These are phyloP conservation scores for Coemansia sp. DNA, from an alignment of 192 early-diverging fungal genomes.

Conservation along the genomic window DNA sequence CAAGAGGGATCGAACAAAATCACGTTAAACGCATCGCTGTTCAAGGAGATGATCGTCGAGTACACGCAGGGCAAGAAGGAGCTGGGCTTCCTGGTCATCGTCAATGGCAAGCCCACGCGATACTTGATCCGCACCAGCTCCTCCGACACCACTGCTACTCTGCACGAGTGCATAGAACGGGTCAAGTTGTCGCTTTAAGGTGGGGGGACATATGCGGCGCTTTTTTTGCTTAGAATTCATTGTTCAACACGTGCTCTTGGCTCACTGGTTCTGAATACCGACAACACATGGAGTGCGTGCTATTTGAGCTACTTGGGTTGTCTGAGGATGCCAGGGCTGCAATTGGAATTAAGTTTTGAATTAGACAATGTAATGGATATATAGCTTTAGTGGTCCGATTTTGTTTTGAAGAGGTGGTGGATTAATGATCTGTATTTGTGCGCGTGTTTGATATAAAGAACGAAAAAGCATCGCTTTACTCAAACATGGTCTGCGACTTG, in stretches of 20 bases:
- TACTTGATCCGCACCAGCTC: slow-evolving; percentile 30
- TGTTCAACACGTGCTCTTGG: no score
- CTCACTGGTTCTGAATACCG: no score
- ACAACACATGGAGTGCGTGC: no score
- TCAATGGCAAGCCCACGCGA: slow-evolving; percentile 34
- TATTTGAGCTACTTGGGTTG: no score
- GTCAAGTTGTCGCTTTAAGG: not conserved
- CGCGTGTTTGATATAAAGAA: no score
- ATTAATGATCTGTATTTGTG: no score
- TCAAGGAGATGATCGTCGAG: slow-evolving; percentile 46
- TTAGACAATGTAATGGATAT: no score
- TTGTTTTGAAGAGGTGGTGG: no score
- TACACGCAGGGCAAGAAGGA: slow-evolving; percentile 39
- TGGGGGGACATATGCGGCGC: no score
- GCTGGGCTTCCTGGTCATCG: slow-evolving; percentile 36
- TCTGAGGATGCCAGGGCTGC: no score
- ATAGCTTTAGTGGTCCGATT: no score
- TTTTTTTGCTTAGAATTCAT: not conserved
- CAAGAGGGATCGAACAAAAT: slow-evolving; percentile 49
- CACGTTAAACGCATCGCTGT: slow-evolving; percentile 53
- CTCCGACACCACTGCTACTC: not conserved
- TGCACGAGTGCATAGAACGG: slow-evolving; percentile 4
- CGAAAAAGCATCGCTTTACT: not conserved
- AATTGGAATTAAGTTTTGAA: no score
- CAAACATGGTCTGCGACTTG: slow-evolving; percentile 44